Evolutionary conservation across 2,329 filamentous ascomycete species (phyloP), one percentile per base, ranked within the genome.

Genomic region (Emergomyces pasteurianus): DNA sequence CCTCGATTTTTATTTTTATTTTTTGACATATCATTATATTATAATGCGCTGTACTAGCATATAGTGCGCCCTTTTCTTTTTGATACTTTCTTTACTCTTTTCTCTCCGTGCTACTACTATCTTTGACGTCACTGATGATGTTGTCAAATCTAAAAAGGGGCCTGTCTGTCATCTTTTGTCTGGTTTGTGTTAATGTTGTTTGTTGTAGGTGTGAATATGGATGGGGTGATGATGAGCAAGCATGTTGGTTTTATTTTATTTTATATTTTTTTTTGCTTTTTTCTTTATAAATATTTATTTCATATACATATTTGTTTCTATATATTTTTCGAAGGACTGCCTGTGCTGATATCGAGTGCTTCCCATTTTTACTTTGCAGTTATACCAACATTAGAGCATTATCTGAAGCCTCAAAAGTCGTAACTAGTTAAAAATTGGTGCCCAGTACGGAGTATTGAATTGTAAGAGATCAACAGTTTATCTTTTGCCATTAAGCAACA

Each of bases 161-260:
- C n/a, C n/a, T n/a, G n/a, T 8, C 4, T 34, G 1, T 53, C 3
- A 31, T 31, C 7, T 31, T 36, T 53, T n/a, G 9, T 28, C 10
- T 28, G 40, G 7, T 16, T 7, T 49, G 28, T 34, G 28, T 50
- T 26, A 9, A 1, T n/a, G 3, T 36, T n/a, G 16, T 53, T 53
- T n/a, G n/a, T n/a, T n/a, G n/a, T n/a, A n/a, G n/a, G n/a, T n/a
- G n/a, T n/a, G n/a, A n/a, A n/a, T n/a, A n/a, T n/a, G n/a, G n/a
- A n/a, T n/a, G n/a, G n/a, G n/a, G n/a, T 53, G 50, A 53, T 34
- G n/a, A 61, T 42, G 47, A 40, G 43, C 21, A 47, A 26, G 10
- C 34, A 54, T 46, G 40, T 36, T 57, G 40, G 36, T 58, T 58
- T 60, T 34, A 50, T 36, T 28, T 28, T 60, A 21, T 60, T 61